Evolutionary conservation across 2,329 filamentous ascomycete species (phyloP).

Genomic region (Diplodia intermedia): DNA sequence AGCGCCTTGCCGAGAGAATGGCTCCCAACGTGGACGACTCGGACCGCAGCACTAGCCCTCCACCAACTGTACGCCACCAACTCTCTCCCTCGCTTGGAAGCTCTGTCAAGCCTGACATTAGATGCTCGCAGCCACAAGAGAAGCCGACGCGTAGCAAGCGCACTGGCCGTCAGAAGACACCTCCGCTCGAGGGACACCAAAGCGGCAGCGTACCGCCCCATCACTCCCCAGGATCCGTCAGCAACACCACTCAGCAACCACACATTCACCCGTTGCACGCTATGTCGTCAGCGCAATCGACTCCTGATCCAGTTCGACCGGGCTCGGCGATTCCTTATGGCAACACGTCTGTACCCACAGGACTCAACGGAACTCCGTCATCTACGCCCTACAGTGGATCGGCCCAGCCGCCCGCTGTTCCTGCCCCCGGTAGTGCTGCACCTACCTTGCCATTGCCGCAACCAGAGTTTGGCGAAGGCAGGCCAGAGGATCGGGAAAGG

Average conservation of each 20-base stretch:
- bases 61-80: conserved; percentile 69
- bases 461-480: conserved; percentile 34
- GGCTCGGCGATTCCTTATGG: conserved; percentile 37
- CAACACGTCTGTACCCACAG: conserved; percentile 38
- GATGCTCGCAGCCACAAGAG: conserved; percentile 69
- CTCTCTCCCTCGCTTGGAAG: conserved; percentile 5
- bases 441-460: conserved; percentile 34
- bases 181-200: conserved; percentile 38
- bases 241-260: conserved; percentile 23
- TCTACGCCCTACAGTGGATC: conserved; percentile 34
- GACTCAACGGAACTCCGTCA: conserved; percentile 41
- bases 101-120: conserved; percentile 15
- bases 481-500: conserved; percentile 33
- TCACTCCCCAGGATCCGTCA: conserved; percentile 37
- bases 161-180: conserved; percentile 62
- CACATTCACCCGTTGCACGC: conserved; percentile 37
- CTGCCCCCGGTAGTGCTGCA: conserved; percentile 41
- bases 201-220: conserved; percentile 35
- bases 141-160: conserved; percentile 79
- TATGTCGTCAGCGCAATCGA: conserved; percentile 47
- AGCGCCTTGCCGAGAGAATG: conserved; percentile 57
- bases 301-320: conserved; percentile 44
- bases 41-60: conserved; percentile 79
- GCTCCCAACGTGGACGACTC: conserved; percentile 64
- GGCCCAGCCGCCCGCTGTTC: conserved; percentile 38